Evolutionary conservation across 306 rosid genomes (phyloP).

Genomic region (Mucuna pruriens): DNA sequence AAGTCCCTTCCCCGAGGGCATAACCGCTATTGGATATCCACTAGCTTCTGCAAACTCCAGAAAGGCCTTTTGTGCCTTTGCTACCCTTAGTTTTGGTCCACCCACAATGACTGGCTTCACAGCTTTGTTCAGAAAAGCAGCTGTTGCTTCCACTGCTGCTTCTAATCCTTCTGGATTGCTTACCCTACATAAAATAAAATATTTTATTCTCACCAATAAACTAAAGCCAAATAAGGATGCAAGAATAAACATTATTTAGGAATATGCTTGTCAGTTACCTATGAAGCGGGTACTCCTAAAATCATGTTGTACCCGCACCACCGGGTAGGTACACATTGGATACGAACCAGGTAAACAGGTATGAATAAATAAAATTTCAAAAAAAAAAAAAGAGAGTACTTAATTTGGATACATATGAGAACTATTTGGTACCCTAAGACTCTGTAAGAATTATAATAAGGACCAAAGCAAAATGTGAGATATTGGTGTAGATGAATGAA

Average conservation of each 20-base stretch:
- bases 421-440: no score
- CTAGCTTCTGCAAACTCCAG: conserved; percentile 76
- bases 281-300: not conserved
- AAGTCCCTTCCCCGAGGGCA: conserved; percentile 87
- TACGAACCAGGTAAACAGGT: no score
- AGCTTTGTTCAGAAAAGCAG: conserved; percentile 73
- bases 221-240: not conserved
- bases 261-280: not conserved
- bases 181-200: conserved; percentile 42
- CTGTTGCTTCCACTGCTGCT: conserved; percentile 89
- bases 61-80: conserved; percentile 72
- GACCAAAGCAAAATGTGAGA: no score
- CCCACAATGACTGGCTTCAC: conserved; percentile 87
- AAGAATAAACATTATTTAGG: conserved; percentile 17
- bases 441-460: no score
- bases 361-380: no score
- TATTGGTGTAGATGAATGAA: no score
- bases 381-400: no score
- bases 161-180: conserved; percentile 81
- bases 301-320: no score
- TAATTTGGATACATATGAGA: no score
- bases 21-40: conserved; percentile 76
- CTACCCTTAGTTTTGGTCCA: conserved; percentile 78
- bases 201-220: not conserved
- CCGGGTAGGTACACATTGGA: no score